phyloP scores from a whole-genome alignment of 208 protist genomes.

The Herpetomonas samuelpessoai region DNA sequence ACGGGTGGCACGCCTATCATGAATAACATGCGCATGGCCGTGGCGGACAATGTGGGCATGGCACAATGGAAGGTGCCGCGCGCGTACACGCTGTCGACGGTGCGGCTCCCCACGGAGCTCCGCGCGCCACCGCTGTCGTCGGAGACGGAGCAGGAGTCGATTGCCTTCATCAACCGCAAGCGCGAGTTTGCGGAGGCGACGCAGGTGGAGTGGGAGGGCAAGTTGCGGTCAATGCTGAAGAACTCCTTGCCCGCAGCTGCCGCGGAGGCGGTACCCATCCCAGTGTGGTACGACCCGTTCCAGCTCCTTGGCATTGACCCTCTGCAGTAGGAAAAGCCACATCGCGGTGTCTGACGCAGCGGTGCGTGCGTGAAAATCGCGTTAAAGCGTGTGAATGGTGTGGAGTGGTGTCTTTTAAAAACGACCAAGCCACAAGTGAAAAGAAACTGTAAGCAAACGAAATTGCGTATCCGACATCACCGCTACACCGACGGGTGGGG shows the following conservation, averaged over 20 bases:
- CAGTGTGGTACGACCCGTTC: slow-evolving; percentile 77
- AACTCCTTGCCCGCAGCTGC: not conserved
- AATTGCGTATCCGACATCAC: no score
- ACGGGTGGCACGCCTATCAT: no score
- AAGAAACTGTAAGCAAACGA: no score
- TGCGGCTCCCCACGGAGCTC: slow-evolving; percentile 56
- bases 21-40: no score
- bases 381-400: no score
- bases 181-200: slow-evolving; percentile 30
- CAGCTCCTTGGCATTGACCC: slow-evolving; percentile 53
- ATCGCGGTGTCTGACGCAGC: not conserved
- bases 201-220: slow-evolving; percentile 51
- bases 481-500: no score
- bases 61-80: slow-evolving; percentile 38
- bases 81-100: slow-evolving; percentile 51
- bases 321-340: not conserved
- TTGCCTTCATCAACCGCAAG: slow-evolving; percentile 54
- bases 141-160: slow-evolving; percentile 43
- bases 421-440: no score
- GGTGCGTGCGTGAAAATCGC: not conserved
- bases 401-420: no score
- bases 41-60: slow-evolving; percentile 55
- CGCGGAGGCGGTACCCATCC: slow-evolving; percentile 28
- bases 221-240: slow-evolving; percentile 16
- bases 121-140: slow-evolving; percentile 54